Conservation (phyloP, 2,329 filamentous ascomycete genomes). For the Byssoonygena ceratinophila region DNA sequence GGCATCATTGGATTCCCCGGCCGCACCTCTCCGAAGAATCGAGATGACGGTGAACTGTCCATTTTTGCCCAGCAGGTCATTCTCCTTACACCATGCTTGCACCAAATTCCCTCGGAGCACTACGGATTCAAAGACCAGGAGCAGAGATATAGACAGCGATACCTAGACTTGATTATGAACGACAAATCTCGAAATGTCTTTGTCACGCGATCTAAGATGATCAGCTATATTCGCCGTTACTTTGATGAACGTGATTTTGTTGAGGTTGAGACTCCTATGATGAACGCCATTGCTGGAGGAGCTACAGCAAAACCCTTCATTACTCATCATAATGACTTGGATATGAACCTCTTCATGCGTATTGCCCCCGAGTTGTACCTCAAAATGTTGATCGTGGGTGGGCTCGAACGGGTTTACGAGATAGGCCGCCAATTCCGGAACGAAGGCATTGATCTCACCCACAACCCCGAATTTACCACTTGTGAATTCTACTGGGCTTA, state of each 20-base stretch:
- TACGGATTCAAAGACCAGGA: conserved; percentile 95
- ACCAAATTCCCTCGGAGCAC: conserved; percentile 73
- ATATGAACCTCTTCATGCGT: conserved; percentile 91
- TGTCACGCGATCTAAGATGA: conserved; percentile 74
- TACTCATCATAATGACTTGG: conserved; percentile 90
- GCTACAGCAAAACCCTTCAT: conserved; percentile 91
- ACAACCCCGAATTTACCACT: conserved; percentile 97
- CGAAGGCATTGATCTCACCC: conserved; percentile 80
- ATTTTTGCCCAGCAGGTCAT: conserved; percentile 82
- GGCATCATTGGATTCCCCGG: conserved; percentile 77
- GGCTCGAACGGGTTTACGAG: conserved; percentile 89
- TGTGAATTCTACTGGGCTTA: conserved; percentile 97
- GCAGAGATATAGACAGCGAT: conserved; percentile 82
- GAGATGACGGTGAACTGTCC: conserved; percentile 80
- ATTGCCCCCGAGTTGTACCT: conserved; percentile 92
- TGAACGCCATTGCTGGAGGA: conserved; percentile 90
- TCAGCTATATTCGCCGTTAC: conserved; percentile 77
- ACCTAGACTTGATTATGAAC: conserved; percentile 96
- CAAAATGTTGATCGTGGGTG: conserved; percentile 92
- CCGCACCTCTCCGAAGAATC: conserved; percentile 77
- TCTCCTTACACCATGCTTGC: conserved; percentile 80
- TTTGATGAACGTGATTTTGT: conserved; percentile 81
- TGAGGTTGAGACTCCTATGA: conserved; percentile 94
- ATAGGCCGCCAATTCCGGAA: conserved; percentile 94
- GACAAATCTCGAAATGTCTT: conserved; percentile 73